Evolutionary conservation across 495 filamentous ascomycete genomes (phyloP), one percentile per base, ranked within the genome.

Genomic region (Penicillium verhagenii): DNA sequence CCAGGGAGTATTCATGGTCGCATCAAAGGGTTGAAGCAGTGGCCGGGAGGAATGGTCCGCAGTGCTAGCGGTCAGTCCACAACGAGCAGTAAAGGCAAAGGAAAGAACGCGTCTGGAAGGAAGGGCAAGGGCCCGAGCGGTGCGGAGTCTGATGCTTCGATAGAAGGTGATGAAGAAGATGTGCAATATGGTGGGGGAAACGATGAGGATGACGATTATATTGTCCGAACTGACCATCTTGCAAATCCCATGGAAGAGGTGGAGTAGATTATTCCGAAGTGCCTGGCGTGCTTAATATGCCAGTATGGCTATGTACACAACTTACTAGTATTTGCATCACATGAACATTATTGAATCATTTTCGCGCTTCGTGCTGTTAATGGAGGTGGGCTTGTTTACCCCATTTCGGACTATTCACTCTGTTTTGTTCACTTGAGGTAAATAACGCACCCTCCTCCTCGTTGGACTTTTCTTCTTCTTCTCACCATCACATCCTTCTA

Each of bases 201-300:
- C 33, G 58, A 75, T 67, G 66, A 77, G 63, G 60, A 82, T 38
- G 80, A 82, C 50, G 76, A 83, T 37, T 76, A 78, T 47, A 50
- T 78, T 53, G 68, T 77, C 7, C 64, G 67, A n/a, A 78, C 74
- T 9, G 72, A 72, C 52, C 73, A 76, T 54, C 56, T 77, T 18
- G 56, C 56, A 4, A 65, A 66, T 13, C 57, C 57, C 4, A 66
- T 60, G 62, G 65, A 68, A 33, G 59, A 68, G 38, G 62, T 65
- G 37, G 65, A 68, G 52, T 68, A 63, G 38, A 45, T 21, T 4
- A n/a, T 29, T n/a, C n/a, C n/a, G n/a, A n/a, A n/a, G n/a, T n/a
- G n/a, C n/a, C n/a, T n/a, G n/a, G n/a, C n/a, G n/a, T n/a, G n/a
- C n/a, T n/a, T n/a, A n/a, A n/a, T 13, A 8, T 10, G 46, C 44